phyloP scores from a whole-genome alignment of 371 early-diverging fungal species.

The Zychaea mexicana region DNA sequence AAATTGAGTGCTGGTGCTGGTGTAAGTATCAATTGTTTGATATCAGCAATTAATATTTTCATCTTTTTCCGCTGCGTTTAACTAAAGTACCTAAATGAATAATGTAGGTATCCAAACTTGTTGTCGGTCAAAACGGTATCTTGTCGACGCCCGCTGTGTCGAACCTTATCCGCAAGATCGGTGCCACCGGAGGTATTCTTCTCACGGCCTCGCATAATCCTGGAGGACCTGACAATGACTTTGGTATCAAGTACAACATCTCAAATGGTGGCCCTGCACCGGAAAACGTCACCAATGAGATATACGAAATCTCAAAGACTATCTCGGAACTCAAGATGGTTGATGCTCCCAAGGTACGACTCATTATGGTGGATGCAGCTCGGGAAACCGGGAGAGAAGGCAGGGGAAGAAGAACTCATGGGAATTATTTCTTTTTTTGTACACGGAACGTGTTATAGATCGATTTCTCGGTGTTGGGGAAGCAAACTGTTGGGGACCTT shows the following conservation, averaged over 20 bases:
- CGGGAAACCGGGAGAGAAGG: too few species aligned
- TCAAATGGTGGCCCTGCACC: slow-evolving; percentile 97
- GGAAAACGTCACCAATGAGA: slow-evolving; percentile 89
- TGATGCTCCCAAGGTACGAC: slow-evolving; percentile 71
- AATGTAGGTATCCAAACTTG: slow-evolving; percentile 80
- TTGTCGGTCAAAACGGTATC: slow-evolving; percentile 93
- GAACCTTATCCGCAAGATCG: slow-evolving; percentile 86
- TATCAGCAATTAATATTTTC: not conserved
- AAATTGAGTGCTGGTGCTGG: slow-evolving; percentile 85
- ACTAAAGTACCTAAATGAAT: not conserved
- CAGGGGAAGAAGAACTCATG: too few species aligned
- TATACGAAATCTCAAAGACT: slow-evolving; percentile 78
- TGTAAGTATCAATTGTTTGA: slow-evolving; percentile 46
- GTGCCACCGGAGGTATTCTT: slow-evolving; percentile 92
- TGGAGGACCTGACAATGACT: slow-evolving; percentile 96
- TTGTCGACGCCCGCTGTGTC: slow-evolving; percentile 97
- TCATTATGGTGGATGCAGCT: too few species aligned
- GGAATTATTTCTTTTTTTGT: too few species aligned
- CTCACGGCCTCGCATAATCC: slow-evolving; percentile 98
- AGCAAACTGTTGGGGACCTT: slow-evolving; percentile 57
- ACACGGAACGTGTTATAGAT: slow-evolving; percentile 56
- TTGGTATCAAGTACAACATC: slow-evolving; percentile 98
- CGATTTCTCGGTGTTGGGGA: slow-evolving; percentile 77
- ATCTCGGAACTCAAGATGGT: slow-evolving; percentile 70
- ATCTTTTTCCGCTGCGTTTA: not conserved